Base-by-base conservation (phyloP, 352 stramenopile species). In the Globisporangium spinosum region DNA sequence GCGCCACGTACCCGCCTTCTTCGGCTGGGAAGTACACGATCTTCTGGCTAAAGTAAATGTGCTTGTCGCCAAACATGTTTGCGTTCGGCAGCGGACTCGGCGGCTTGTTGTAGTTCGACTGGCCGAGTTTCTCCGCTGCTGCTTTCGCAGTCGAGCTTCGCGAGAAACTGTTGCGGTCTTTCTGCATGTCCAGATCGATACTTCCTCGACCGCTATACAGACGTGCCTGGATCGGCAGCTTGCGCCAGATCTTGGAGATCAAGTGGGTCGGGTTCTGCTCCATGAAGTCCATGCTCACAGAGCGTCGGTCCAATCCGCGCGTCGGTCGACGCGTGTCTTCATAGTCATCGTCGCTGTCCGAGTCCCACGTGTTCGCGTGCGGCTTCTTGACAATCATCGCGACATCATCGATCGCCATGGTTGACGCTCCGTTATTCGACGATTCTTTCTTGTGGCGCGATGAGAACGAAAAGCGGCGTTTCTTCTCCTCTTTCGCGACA, bases 211-310 rank as follows among this genome's bases (percentile, higher is more conserved):
- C 78, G 47, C 77, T 76, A 32, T 83, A 82, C 20, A 91, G 73
- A 27, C 82, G 78, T 22, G 83, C 83, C 64, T 92, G 84, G 66
- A 92, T 87, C 25, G 84, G 84, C 64, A 92, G 68, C 69, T 92
- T 92, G 51, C 82, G 82, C 84, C 84, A 92, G 60, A 90, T 87
- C 73, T 92, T 92, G 6, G 80, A 85, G 70, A 92, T 92, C 27
- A 92, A 65, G 62, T 92, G 84, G 40, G 76, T 83, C 53, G 84
- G 73, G 47, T 84, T 77, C 66, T 92, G 80, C 65, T 92, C 82
- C 80, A 92, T 86, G 60, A 89, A 89, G 73, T 92, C 84, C 80
- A 92, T 89, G 65, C 80, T 90, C 66, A 89, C 77, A 7, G 82
- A 89, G 13, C 84, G 82, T 0, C 80, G 76, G 47, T 82, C 80